Conservation (phyloP, 208 protist genomes). For the Blechomonas ayalai region DNA sequence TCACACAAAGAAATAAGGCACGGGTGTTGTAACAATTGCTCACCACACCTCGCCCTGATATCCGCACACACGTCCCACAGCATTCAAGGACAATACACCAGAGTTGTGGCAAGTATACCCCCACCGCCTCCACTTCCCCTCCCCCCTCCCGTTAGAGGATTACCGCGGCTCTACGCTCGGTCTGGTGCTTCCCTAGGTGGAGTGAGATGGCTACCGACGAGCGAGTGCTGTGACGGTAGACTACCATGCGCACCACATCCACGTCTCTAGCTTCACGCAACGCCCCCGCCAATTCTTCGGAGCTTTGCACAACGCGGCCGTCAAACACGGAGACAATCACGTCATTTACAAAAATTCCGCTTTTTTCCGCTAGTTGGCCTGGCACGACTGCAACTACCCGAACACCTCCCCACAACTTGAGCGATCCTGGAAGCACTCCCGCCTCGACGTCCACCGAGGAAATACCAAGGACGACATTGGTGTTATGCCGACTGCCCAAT, state of each 20-base stretch:
- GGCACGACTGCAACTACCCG: constrained; percentile 27
- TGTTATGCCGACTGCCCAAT: no score
- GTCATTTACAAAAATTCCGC: constrained; percentile 34
- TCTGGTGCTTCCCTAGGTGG: no score
- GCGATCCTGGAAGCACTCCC: constrained; percentile 23
- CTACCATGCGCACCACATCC: constrained; percentile 14
- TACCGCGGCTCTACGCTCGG: no score
- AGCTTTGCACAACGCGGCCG: constrained; percentile 13
- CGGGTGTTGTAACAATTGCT: no score
- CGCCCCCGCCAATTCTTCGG: constrained; percentile 24
- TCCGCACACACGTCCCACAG: no score
- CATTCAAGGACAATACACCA: no score
- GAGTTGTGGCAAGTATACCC: no score
- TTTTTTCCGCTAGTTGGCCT: constrained; percentile 20
- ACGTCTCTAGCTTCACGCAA: constrained; percentile 10
- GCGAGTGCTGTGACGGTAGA: constrained; percentile 30
- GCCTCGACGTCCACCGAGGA: constrained; percentile 35
- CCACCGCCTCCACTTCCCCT: no score
- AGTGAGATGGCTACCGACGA: neutral
- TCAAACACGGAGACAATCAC: constrained; percentile 22
- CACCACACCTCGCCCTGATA: no score
- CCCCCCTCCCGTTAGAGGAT: no score
- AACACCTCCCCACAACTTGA: constrained; percentile 26
- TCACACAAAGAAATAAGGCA: no score
- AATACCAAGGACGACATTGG: constrained; percentile 22